Conservation (phyloP, 495 filamentous ascomycete genomes). For the Xylaria cubensis region DNA sequence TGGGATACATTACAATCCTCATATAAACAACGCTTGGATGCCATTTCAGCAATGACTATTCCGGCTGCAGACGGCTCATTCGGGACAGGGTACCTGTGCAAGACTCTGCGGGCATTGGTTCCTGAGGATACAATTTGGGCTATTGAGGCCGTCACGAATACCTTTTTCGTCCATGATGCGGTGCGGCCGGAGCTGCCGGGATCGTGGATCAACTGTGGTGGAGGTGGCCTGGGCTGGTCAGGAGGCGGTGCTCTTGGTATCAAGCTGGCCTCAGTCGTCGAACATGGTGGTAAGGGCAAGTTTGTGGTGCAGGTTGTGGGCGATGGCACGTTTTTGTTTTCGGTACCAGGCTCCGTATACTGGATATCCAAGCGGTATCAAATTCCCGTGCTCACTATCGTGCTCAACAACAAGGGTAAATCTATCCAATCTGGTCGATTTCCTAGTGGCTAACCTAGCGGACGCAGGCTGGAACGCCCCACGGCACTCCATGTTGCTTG, state of each 20-base stretch:
- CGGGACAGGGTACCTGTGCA: constrained; percentile 73
- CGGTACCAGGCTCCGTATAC: constrained; percentile 87
- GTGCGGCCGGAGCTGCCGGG: constrained; percentile 78
- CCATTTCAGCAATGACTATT: constrained; percentile 62
- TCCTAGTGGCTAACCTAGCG: constrained; percentile 12
- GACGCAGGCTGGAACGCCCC: constrained; percentile 83
- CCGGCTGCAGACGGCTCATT: constrained; percentile 69
- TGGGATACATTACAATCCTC: constrained; percentile 64
- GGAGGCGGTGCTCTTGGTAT: constrained; percentile 87
- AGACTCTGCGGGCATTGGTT: constrained; percentile 65
- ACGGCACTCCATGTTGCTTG: constrained; percentile 73
- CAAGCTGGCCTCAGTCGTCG: constrained; percentile 77
- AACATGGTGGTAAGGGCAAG: constrained; percentile 70
- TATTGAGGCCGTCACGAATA: constrained; percentile 89
- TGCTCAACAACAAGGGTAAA: constrained; percentile 88
- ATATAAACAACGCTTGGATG: constrained; percentile 65
- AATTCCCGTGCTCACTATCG: constrained; percentile 88
- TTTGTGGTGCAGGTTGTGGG: constrained; percentile 95
- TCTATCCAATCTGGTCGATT: constrained; percentile 14
- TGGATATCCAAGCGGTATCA: constrained; percentile 89
- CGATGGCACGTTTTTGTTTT: constrained; percentile 90
- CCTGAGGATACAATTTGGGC: constrained; percentile 83
- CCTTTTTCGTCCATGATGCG: constrained; percentile 78
- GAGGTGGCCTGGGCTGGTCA: constrained; percentile 94
- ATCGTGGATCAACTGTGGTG: constrained; percentile 92